Base-by-base conservation (phyloP, 2,329 filamentous ascomycete genomes). In the Orbilia blumenaviensis region DNA sequence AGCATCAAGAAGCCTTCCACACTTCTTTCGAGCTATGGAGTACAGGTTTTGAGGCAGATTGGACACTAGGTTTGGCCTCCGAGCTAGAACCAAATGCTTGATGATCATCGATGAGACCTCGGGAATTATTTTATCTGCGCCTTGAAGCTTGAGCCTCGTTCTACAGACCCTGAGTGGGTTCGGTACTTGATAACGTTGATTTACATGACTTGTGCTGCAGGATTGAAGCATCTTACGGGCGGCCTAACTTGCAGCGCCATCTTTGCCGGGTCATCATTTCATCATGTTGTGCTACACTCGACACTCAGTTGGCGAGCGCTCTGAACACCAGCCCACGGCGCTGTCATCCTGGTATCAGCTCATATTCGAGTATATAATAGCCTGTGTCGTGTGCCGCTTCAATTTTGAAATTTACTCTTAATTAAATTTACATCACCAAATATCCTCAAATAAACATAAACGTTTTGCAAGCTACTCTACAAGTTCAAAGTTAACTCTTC, bases 211-310 rank as follows among this genome's bases (percentile, higher is more conserved):
- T 50, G 42, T 21, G 16, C 29, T 23, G 27, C n/a, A 54, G 27
- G 29, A 21, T 54, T 27, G 27, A 34, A 34, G 16, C 23, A 32
- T 18, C 29, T 38, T 23, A 42, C 46, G 29, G 18, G 62, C 25
- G 42, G 68, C 61, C 68, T 72, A 66, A 62, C 21, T 32, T 21
- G 27, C 48, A 34, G 25, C n/a, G 48, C 48, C 27, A 34, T 62
- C 46, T 12, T 25, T 67, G 54, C 54, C 54, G 25, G 69, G 36
- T 67, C 54, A 74, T 74, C 69, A 63, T 74, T 74, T 66, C 69
- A 74, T 74, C 69, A 74, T 74, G 52, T 36, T 48, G 29, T 60
- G 38, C 27, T 21, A 23, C 21, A 58, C 16, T 9, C 2, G 8
- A 41, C 29, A 60, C 18, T 29, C 14, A n/a, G 21, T 66, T 29